phyloP scores from a whole-genome alignment of 2,329 filamentous ascomycete species.

The Pestalotiopsis sp. region DNA sequence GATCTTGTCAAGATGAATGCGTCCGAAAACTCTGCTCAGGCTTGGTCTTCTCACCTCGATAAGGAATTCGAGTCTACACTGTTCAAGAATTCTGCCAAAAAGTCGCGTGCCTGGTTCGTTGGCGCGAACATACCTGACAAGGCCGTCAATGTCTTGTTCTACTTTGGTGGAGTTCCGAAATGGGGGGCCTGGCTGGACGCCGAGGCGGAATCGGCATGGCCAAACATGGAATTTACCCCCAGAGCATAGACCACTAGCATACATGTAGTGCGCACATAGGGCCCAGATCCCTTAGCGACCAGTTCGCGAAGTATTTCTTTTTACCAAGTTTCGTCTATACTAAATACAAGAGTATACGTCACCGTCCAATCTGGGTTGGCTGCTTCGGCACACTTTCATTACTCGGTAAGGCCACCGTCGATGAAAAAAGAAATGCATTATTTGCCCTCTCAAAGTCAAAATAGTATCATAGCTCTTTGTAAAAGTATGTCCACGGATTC shows the following conservation, averaged over 20 bases:
- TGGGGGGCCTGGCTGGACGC: background rate
- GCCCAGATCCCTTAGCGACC: background rate
- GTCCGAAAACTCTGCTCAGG: background rate
- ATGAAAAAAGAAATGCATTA: too few relatives aligned
- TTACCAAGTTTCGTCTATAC: background rate
- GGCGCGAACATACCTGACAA: slow-evolving; percentile 2
- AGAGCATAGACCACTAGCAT: background rate
- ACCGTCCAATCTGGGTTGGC: background rate
- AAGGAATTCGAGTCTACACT: background rate
- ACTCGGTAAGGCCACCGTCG: too few relatives aligned
- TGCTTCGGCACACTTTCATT: background rate
- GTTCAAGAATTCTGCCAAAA: background rate
- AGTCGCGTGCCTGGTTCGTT: background rate
- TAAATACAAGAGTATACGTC: background rate
- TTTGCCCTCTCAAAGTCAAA: too few relatives aligned
- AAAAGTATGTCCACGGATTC: too few relatives aligned
- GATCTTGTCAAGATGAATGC: background rate
- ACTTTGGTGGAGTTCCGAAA: slow-evolving; percentile 5
- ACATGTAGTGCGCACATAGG: background rate
- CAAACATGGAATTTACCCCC: background rate
- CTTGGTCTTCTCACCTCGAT: background rate
- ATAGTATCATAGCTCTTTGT: too few relatives aligned
- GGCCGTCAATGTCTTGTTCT: background rate
- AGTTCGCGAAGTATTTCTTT: background rate
- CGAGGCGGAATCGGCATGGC: background rate